Base-by-base conservation (phyloP, 1,139 yeast species). In the Saccharomyces uvarum region DNA sequence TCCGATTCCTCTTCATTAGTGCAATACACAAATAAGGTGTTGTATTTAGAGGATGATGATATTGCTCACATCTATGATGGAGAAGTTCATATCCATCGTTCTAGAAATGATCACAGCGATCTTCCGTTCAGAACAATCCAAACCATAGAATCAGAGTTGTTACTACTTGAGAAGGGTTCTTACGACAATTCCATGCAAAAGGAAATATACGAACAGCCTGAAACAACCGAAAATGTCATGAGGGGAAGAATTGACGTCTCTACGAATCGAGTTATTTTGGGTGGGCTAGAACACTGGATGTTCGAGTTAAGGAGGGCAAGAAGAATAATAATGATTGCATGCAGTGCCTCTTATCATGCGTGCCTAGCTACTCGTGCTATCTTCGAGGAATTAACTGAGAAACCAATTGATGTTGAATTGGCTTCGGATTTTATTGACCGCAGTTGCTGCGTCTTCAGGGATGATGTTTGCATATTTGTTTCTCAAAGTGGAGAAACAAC, bases 401-500 rank as follows among this genome's bases (percentile, higher is more conserved):
- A 93, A 59, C 99, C 99, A 7, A 97, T 93, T 11, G 79, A 89
- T 51, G 97, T 95, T 48, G 99, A 95, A 74, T 82, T 95, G 68
- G 99, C 99, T 21, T 90, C 98, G 8, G 99, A 95, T 74, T 95
- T 95, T 76, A 78, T 93, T 69, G 99, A 95, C 73, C 84, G 99
- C 75, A 81, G 78, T 63, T 87, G 97, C 2, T 98, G 99, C 27
- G 96, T 95, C 48, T 95, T 93, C 76, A 86, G 99, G 76, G 99
- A 95, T 72, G 99, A 95, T 72, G 89, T 96, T 9, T 90, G 97
- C 76, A 85, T 95, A 46, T 95, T 95, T 73, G 99, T 95, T 28
- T 91, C 98, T 8, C 99, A 95, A 75, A 88, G 97, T 57, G 99
- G 99, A 71, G 99, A 95, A 76, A 95, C 99, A 53, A 98, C 99